Conservation (phyloP, 1,284 basidiomycete genomes). For the Neonothopanus nambi region DNA sequence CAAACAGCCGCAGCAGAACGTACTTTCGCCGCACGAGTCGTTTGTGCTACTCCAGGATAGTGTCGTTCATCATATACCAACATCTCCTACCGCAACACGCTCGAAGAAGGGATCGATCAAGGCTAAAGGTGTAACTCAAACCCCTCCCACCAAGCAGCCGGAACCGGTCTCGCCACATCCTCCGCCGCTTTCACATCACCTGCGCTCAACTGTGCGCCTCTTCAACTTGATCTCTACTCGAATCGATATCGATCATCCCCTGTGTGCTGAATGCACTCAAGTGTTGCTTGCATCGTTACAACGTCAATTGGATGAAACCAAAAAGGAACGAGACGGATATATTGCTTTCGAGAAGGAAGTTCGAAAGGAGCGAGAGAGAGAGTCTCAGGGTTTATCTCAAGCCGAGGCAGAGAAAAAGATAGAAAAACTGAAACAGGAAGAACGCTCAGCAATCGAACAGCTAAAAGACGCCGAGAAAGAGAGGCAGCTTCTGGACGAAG, state of each 20-base stretch:
- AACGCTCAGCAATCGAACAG: slow-evolving; percentile 69
- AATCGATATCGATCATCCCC: slow-evolving; percentile 90
- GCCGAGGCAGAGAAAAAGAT: slow-evolving; percentile 73
- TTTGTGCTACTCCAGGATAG: slow-evolving; percentile 90
- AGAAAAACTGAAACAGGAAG: slow-evolving; percentile 74
- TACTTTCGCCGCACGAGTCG: slow-evolving; percentile 72
- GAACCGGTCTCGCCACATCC: slow-evolving; percentile 58
- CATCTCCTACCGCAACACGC: slow-evolving; percentile 36
- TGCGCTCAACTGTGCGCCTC: slow-evolving; percentile 71
- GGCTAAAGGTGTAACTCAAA: slow-evolving; percentile 27
- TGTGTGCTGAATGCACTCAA: slow-evolving; percentile 93
- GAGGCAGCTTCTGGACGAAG: slow-evolving; percentile 71
- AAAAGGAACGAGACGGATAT: slow-evolving; percentile 91
- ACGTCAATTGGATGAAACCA: slow-evolving; percentile 85
- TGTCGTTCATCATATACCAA: slow-evolving; percentile 63
- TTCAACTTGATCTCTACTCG: slow-evolving; percentile 79
- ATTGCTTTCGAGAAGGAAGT: slow-evolving; percentile 90
- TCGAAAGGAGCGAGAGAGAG: slow-evolving; percentile 68
- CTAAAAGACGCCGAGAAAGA: slow-evolving; percentile 75
- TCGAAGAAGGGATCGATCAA: slow-evolving; percentile 41
- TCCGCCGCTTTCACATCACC: slow-evolving; percentile 76
- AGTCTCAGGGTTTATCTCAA: slow-evolving; percentile 56
- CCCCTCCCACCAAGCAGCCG: slow-evolving; percentile 18
- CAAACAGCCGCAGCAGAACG: slow-evolving; percentile 54
- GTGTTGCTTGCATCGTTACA: slow-evolving; percentile 78